Evolutionary conservation across 139 green algal species (phyloP), one percentile per base, ranked within the genome.

Genomic region (Picochlorum sp.): DNA sequence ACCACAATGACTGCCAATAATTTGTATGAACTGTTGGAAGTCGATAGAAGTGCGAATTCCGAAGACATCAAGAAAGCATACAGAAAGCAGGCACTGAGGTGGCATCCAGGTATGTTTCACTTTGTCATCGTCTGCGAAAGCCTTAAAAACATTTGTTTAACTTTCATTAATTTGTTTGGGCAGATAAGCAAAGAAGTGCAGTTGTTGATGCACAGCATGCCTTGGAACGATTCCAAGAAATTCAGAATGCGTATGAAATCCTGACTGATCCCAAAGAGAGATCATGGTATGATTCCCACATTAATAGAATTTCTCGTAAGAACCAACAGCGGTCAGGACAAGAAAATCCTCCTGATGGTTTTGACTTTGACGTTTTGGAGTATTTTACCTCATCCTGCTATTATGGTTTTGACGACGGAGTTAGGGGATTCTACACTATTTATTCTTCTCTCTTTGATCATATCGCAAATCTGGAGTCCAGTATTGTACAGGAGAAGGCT

Each of bases 241-340:
- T 97, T 6, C 80, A 85, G 45, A 97, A 95, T 57, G 91, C 91
- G 1, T 98, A 94, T 33, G 91, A 98, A 60, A 77, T 98, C 29
- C 66, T 98, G 25, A 89, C 64, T 43, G 90, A 97, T 77, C 79
- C 81, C 50, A 82, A 96, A 61, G 90, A 97, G 76, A 73, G 85
- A 5, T 78, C 84, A 8, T 97, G 85, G 88, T 97, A 98, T 69
- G 91, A 98, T 73, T 59, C 53, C 24, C 91, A 97, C 58, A 59
- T 86, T 1, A 86, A 95, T 12, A 73, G 81, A 26, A 96, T 98
- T 64, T 63, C 96, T 39, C 20, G 30, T 5, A 80, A 68, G 3
- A 81, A 80, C 10, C 70, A 81, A 52, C 67, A 70, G 1, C 80
- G n/a, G n/a, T n/a, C n/a, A n/a, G n/a, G n/a, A n/a, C n/a, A n/a